A percentile compares a stretch with the other conserved stretches of the same genome.
Evolutionary conservation across 2,329 filamentous ascomycete genomes (phyloP).

Genomic region (Cytospora chrysosperma): DNA sequence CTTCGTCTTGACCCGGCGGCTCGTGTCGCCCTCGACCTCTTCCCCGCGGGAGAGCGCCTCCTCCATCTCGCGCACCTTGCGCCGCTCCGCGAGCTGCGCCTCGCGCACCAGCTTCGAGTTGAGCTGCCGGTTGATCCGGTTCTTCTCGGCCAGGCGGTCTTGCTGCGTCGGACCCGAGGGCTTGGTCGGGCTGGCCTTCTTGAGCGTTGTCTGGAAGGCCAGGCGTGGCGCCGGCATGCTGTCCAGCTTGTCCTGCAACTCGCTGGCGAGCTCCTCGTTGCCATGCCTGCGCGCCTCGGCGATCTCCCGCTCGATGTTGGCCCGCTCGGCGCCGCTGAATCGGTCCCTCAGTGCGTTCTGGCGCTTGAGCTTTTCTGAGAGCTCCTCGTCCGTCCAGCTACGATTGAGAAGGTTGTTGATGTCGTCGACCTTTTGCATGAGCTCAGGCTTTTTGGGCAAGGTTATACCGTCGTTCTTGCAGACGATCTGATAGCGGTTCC

Average conservation of each 20-base stretch:
- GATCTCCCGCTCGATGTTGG: slow-evolving; percentile 63
- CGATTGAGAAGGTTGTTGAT: slow-evolving; percentile 79
- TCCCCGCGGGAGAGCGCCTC: slow-evolving; percentile 64
- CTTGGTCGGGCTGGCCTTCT: slow-evolving; percentile 49
- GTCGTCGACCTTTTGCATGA: slow-evolving; percentile 70
- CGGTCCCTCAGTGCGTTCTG: slow-evolving; percentile 67
- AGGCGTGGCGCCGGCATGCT: slow-evolving; percentile 66
- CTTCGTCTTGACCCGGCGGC: slow-evolving; percentile 63
- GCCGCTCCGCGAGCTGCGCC: slow-evolving; percentile 80
- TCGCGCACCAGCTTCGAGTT: slow-evolving; percentile 90
- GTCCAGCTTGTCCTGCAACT: slow-evolving; percentile 61
- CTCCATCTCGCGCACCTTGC: slow-evolving; percentile 57
- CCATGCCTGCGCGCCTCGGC: slow-evolving; percentile 64
- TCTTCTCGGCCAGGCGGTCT: slow-evolving; percentile 79
- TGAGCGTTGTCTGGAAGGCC: slow-evolving; percentile 69
- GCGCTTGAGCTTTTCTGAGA: slow-evolving; percentile 74
- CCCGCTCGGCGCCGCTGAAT: slow-evolving; percentile 66
- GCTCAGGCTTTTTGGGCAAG: slow-evolving; percentile 68
- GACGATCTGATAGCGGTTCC: slow-evolving; percentile 75
- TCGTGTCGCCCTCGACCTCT: slow-evolving; percentile 55
- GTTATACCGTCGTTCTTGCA: slow-evolving; percentile 70
- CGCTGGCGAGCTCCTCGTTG: slow-evolving; percentile 56
- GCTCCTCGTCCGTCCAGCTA: slow-evolving; percentile 78
- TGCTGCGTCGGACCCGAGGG: slow-evolving; percentile 62
- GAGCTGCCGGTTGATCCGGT: slow-evolving; percentile 76